phyloP scores from a whole-genome alignment of 768 basidiomycete genomes.

The Heimioporus sp. region DNA sequence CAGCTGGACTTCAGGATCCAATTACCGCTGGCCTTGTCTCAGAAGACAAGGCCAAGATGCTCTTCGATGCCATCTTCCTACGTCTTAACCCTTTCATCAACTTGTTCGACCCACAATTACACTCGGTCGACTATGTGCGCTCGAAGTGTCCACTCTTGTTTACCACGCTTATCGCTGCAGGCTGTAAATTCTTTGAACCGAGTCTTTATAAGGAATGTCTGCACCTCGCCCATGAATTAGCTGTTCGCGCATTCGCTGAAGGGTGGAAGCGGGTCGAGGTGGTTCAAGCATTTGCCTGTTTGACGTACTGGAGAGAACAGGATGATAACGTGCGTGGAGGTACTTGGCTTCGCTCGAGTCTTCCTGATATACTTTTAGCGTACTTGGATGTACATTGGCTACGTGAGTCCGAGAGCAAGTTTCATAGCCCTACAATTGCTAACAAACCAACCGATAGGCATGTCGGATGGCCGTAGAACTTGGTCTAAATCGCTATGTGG shows the following conservation, averaged over 20 bases:
- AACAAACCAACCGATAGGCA: constrained; percentile 43
- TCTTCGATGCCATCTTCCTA: constrained; percentile 78
- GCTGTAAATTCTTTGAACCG: constrained; percentile 79
- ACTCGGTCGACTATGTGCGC: constrained; percentile 79
- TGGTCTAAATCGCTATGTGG: constrained; percentile 67
- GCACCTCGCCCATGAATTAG: constrained; percentile 69
- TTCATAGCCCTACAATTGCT: constrained; percentile 1
- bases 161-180: constrained; percentile 80
- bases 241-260: constrained; percentile 75
- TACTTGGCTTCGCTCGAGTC: background rate
- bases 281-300: constrained; percentile 84
- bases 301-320: constrained; percentile 89
- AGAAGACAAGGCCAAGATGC: constrained; percentile 64
- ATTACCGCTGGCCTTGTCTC: constrained; percentile 67
- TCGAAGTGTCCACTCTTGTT: constrained; percentile 79
- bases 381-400: constrained; percentile 87
- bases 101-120: constrained; percentile 84
- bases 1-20: constrained; percentile 56
- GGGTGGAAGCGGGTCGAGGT: constrained; percentile 83
- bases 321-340: constrained; percentile 65
- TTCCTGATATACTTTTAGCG: constrained; percentile 43
- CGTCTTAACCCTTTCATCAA: constrained; percentile 89
- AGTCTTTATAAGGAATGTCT: constrained; percentile 65
- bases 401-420: constrained; percentile 45
- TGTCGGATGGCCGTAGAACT: constrained; percentile 88